Evolutionary conservation across 2,329 filamentous ascomycete species (phyloP).

Genomic region (Ilyonectria sp.): DNA sequence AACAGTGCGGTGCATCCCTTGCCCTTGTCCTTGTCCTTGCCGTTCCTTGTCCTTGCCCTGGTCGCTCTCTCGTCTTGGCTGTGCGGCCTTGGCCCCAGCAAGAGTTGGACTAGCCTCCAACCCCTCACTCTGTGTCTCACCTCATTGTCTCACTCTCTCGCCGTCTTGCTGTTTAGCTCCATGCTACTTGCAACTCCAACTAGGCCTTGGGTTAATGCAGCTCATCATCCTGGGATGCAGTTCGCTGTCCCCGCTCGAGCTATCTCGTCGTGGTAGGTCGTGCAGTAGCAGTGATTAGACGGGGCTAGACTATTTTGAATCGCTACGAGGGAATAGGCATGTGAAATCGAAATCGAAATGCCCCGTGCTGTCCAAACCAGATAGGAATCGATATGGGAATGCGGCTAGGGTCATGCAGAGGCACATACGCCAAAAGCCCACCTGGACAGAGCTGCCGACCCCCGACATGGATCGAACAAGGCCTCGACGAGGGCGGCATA

Average conservation of each 20-base stretch:
- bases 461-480: conserved; percentile 4
- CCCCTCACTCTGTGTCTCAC: conserved; percentile 4
- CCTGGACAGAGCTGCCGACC: neutral
- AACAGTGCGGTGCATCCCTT: conserved; percentile 23
- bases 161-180: conserved; percentile 12
- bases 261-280: neutral
- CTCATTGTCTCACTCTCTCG: neutral
- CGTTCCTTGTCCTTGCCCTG: conserved; percentile 11
- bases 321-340: neutral
- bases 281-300: neutral
- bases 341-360: neutral
- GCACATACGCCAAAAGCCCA: neutral
- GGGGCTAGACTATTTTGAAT: neutral
- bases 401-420: neutral
- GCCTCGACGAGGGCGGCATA: conserved; percentile 7
- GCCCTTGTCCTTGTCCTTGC: neutral
- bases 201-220: conserved; percentile 23
- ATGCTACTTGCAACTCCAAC: conserved; percentile 16
- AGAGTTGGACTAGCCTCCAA: neutral
- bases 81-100: neutral
- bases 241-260: conserved; percentile 15
- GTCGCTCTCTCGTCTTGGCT: neutral
- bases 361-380: neutral
- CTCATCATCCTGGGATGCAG: conserved; percentile 26
- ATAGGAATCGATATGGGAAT: neutral